These are phyloP conservation scores for Colletotrichum aenigma DNA, from an alignment of 2,329 filamentous ascomycete genomes.

Conservation along the genomic window DNA sequence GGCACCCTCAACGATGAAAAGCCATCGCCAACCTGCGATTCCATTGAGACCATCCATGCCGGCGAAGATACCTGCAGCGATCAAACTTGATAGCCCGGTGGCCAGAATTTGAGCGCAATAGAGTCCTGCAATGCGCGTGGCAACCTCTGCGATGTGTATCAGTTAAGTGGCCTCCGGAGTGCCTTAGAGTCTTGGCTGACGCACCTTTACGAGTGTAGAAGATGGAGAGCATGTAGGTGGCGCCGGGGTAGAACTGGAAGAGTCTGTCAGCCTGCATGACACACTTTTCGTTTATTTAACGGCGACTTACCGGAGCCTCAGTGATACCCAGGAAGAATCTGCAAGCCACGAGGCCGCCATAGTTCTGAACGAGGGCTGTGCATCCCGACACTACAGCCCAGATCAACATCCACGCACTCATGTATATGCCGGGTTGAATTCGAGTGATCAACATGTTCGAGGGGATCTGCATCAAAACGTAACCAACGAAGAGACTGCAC, in stretches of 20 bases:
- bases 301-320: conserved; percentile 35
- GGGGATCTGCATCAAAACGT: conserved; percentile 43
- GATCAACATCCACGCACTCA: conserved; percentile 43
- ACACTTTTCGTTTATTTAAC: neutral
- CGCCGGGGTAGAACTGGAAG: conserved; percentile 40
- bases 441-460: conserved; percentile 50
- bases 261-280: neutral
- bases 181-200: neutral
- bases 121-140: conserved; percentile 61
- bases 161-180: neutral
- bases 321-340: conserved; percentile 44
- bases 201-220: conserved; percentile 36
- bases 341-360: conserved; percentile 35
- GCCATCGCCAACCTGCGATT: conserved; percentile 68
- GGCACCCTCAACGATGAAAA: conserved; percentile 63
- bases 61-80: conserved; percentile 66
- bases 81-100: conserved; percentile 69
- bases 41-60: conserved; percentile 61
- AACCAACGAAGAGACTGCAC: conserved; percentile 37
- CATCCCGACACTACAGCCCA: conserved; percentile 43
- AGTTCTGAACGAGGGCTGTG: conserved; percentile 39
- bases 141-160: conserved; percentile 51
- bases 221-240: conserved; percentile 36
- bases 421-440: conserved; percentile 44
- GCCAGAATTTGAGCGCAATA: conserved; percentile 68